Evolutionary conservation across 2,329 filamentous ascomycete genomes (phyloP).

Genomic region (Aspergillus sp.): DNA sequence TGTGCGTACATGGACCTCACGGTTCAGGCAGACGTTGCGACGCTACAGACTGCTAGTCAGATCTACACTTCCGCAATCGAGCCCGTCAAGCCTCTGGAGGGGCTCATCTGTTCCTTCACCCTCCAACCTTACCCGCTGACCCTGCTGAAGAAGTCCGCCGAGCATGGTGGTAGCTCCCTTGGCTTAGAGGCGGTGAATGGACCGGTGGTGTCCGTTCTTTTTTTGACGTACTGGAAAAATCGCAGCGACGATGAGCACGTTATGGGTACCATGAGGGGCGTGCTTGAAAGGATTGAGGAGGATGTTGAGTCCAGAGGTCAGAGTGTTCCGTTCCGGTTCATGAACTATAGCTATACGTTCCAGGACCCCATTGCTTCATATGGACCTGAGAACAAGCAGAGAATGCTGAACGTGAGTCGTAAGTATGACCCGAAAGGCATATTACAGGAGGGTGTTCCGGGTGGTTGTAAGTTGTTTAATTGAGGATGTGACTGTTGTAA

Average conservation of each 20-base stretch:
- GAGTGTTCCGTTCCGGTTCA: background rate
- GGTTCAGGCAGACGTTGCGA: background rate
- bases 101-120: background rate
- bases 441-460: slow-evolving; percentile 15
- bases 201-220: background rate
- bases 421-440: slow-evolving; percentile 18
- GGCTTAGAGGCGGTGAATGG: background rate
- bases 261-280: background rate
- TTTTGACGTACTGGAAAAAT: background rate
- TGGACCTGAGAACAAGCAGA: slow-evolving; percentile 11
- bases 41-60: background rate
- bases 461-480: slow-evolving; percentile 16
- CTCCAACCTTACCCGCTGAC: background rate
- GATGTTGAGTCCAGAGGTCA: background rate
- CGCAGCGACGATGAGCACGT: background rate
- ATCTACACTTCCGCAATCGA: background rate
- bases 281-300: background rate
- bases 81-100: background rate
- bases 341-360: slow-evolving; percentile 7
- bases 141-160: background rate
- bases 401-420: slow-evolving; percentile 8
- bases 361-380: slow-evolving; percentile 23
- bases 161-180: background rate
- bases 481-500: background rate
- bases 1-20: background rate